A percentile compares a stretch with the other conserved stretches of the same genome.
These are phyloP conservation scores for Trichoderma reesei DNA, from an alignment of 495 filamentous ascomycete genomes.

Conservation along the genomic window DNA sequence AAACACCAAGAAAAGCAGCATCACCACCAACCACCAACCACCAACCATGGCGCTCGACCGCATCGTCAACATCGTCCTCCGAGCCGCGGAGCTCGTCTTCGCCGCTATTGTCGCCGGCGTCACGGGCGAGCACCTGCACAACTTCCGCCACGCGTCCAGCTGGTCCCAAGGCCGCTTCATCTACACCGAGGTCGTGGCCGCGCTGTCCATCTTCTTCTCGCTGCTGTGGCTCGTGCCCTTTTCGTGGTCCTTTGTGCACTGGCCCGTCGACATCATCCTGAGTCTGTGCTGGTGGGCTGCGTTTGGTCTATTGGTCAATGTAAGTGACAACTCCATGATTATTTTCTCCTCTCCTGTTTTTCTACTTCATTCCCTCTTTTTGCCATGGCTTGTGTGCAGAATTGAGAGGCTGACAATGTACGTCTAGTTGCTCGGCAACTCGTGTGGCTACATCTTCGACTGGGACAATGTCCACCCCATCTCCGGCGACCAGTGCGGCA, in stretches of 20 bases:
- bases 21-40: not conserved
- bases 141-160: conserved; percentile 19
- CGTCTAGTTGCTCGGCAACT: conserved; percentile 25
- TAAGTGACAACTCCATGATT: conserved; percentile 16
- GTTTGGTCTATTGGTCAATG: conserved; percentile 53
- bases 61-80: conserved; percentile 11
- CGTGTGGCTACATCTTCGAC: conserved; percentile 68
- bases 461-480: conserved; percentile 86
- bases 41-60: conserved; percentile 12
- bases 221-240: conserved; percentile 42
- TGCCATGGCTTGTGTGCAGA: not conserved
- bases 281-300: conserved; percentile 54
- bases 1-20: not conserved
- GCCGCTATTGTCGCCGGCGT: conserved; percentile 38
- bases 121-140: conserved; percentile 35
- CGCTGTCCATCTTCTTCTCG: conserved; percentile 35
- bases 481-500: conserved; percentile 50
- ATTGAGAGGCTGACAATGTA: conserved; percentile 12
- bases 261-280: conserved; percentile 47
- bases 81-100: conserved; percentile 27
- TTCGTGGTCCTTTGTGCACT: conserved; percentile 34
- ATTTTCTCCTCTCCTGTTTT: not conserved
- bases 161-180: conserved; percentile 36
- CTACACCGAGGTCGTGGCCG: conserved; percentile 39
- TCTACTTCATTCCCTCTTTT: not conserved